These are phyloP conservation scores for Roridomyces roridus DNA, from an alignment of 768 basidiomycete species.

Conservation along the genomic window DNA sequence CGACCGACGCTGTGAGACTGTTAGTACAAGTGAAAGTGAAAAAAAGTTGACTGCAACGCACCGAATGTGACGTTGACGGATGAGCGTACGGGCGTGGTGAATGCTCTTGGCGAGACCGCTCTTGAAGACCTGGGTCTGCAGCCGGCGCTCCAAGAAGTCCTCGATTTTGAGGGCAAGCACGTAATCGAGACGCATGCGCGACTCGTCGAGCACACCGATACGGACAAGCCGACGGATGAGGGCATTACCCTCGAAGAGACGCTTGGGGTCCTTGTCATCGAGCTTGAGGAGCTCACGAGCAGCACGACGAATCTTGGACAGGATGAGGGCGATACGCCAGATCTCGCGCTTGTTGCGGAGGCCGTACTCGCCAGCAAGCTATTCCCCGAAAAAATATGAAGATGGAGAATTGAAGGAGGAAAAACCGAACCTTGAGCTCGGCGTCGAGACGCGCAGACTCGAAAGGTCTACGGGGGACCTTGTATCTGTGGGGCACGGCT, in stretches of 20 bases:
- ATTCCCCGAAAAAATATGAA: constrained; percentile 13
- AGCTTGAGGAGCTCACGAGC: constrained; percentile 99
- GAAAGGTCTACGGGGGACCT: constrained; percentile 97
- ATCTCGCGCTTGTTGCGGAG: constrained; percentile 99
- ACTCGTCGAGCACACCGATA: constrained; percentile 99
- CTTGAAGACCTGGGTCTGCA: constrained; percentile 99
- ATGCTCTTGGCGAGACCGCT: constrained; percentile 96
- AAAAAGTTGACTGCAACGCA: constrained; percentile 42
- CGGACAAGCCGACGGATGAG: constrained; percentile 95
- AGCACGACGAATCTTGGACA: constrained; percentile 99
- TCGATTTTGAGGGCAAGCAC: constrained; percentile 99
- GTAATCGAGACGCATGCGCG: constrained; percentile 99
- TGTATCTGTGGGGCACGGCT: constrained; percentile 79
- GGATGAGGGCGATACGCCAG: constrained; percentile 97
- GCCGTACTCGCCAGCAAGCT: constrained; percentile 99
- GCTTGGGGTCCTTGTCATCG: constrained; percentile 99
- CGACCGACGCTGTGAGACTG: constrained; percentile 79
- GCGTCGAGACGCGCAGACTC: constrained; percentile 98
- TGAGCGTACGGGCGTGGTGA: constrained; percentile 97
- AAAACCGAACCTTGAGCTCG: constrained; percentile 86
- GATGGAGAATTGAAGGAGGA: neutral
- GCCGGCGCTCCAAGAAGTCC: constrained; percentile 98
- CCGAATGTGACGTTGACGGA: constrained; percentile 99
- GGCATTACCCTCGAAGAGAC: constrained; percentile 99
- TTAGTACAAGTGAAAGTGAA: neutral